A percentile compares a stretch with the other conserved stretches of the same genome.
These are phyloP conservation scores for Musa beccarii DNA, from an alignment of 176 grass and related monocot genomes.

Conservation along the genomic window DNA sequence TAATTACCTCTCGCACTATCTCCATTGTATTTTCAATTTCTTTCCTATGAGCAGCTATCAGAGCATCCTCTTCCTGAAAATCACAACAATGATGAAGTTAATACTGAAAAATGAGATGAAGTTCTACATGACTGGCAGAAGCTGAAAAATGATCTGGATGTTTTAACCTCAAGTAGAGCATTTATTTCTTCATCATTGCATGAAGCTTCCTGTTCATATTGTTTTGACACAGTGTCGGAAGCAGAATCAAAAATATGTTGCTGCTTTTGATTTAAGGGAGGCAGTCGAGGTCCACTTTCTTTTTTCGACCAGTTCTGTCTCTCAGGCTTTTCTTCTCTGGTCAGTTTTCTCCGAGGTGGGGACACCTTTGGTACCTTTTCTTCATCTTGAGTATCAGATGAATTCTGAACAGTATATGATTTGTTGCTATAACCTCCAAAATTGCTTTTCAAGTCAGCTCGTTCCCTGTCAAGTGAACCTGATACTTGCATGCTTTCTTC, in stretches of 20 bases:
- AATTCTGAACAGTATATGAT: conserved; percentile 47
- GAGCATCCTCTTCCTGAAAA: conserved; percentile 88
- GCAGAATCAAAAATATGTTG: conserved; percentile 44
- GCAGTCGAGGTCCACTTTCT: conserved; percentile 40
- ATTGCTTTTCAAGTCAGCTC: conserved; percentile 43
- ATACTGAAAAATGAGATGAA: neutral
- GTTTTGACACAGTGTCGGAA: conserved; percentile 29
- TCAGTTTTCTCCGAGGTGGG: conserved; percentile 72
- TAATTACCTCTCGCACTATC: conserved; percentile 89
- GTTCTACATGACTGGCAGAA: neutral
- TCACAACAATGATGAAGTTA: conserved; percentile 19
- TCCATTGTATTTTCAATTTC: conserved; percentile 99
- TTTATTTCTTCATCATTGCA: conserved; percentile 86
- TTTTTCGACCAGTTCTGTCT: conserved; percentile 55
- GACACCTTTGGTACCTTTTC: conserved; percentile 86
- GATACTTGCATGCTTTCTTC: conserved; percentile 25
- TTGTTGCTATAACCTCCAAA: conserved; percentile 38
- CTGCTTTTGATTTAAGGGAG: conserved; percentile 41
- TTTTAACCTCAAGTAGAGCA: conserved; percentile 85
- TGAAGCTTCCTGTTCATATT: conserved; percentile 76
- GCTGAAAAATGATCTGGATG: neutral
- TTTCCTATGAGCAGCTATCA: conserved; percentile 96
- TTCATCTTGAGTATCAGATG: conserved; percentile 49
- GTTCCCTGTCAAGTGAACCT: conserved; percentile 60
- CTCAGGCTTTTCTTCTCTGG: conserved; percentile 75